Conservation (phyloP, 2,329 filamentous ascomycete genomes). For the Alternaria postmessia region DNA sequence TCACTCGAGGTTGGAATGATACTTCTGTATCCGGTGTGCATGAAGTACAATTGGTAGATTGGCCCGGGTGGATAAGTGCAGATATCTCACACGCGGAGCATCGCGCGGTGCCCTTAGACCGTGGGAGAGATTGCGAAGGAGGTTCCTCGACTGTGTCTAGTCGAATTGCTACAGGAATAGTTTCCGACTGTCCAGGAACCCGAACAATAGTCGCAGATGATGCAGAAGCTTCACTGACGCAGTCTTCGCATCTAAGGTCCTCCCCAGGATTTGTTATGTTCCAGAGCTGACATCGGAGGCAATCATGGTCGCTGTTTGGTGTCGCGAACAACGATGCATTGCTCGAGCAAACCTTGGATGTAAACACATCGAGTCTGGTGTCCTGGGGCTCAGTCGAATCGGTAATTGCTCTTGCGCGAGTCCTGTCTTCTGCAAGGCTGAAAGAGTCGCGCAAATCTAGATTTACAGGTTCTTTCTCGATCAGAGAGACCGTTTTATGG, state of each 20-base stretch:
- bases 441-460: constrained; percentile 14
- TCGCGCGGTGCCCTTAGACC: constrained; percentile 6
- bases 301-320: constrained; percentile 14
- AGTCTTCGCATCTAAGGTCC: constrained; percentile 33
- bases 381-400: constrained; percentile 27
- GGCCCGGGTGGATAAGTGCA: constrained; percentile 22
- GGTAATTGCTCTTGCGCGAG: constrained; percentile 14
- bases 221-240: constrained; percentile 16
- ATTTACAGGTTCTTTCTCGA: constrained; percentile 2
- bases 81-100: constrained; percentile 38
- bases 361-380: constrained; percentile 35
- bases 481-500: not conserved
- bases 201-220: not conserved
- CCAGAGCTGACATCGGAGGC: constrained; percentile 37
- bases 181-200: not conserved
- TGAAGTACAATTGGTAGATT: constrained; percentile 20
- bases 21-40: constrained; percentile 19
- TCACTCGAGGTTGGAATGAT: constrained; percentile 21
- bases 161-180: not conserved
- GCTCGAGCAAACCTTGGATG: constrained; percentile 20
- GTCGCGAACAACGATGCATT: constrained; percentile 19
- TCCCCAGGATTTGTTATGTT: constrained; percentile 32
- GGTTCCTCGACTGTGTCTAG: not conserved
- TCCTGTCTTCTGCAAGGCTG: constrained; percentile 21
- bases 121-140: not conserved